Conservation (phyloP, 2,329 filamentous ascomycete genomes). For the Hymenotorrendiella dingleyae region DNA sequence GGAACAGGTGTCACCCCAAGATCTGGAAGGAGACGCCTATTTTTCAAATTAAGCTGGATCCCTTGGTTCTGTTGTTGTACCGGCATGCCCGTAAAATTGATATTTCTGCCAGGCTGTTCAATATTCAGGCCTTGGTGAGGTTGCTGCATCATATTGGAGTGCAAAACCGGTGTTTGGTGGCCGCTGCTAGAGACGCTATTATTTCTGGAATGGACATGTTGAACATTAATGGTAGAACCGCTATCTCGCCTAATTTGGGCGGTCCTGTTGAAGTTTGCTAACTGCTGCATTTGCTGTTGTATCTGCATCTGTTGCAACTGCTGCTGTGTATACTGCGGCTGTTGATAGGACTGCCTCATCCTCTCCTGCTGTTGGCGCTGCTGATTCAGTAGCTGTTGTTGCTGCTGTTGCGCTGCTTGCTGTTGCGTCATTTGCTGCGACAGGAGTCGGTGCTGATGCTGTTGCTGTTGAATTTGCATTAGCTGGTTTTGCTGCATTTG, state of each 20-base stretch:
- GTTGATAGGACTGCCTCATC: slow-evolving; percentile 1
- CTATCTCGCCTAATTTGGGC: slow-evolving; percentile 12
- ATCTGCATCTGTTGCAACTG: slow-evolving; percentile 1
- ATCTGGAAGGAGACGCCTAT: slow-evolving; percentile 32
- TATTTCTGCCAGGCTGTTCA: no score
- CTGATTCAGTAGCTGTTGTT: background rate
- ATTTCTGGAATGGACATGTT: slow-evolving; percentile 12
- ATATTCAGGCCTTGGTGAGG: no score
- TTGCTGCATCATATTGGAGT: no score
- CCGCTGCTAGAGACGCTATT: slow-evolving; percentile 17
- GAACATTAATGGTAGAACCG: slow-evolving; percentile 3
- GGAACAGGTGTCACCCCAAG: slow-evolving; percentile 31
- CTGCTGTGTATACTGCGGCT: background rate
- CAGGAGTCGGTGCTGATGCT: slow-evolving; percentile 1
- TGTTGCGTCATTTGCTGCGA: slow-evolving; percentile 2
- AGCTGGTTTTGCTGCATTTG: slow-evolving; percentile 8
- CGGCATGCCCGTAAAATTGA: no score
- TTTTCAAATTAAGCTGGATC: no score
- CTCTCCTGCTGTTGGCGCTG: background rate
- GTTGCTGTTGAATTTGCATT: slow-evolving; percentile 4
- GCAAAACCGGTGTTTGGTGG: slow-evolving; percentile 8
- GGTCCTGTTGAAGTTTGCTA: slow-evolving; percentile 11
- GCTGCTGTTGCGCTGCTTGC: slow-evolving; percentile 3
- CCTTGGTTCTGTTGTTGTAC: background rate
- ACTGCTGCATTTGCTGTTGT: slow-evolving; percentile 3